These are phyloP conservation scores for Neotropicomus parvogracilis DNA, from an alignment of 1,284 basidiomycete species.

Conservation along the genomic window DNA sequence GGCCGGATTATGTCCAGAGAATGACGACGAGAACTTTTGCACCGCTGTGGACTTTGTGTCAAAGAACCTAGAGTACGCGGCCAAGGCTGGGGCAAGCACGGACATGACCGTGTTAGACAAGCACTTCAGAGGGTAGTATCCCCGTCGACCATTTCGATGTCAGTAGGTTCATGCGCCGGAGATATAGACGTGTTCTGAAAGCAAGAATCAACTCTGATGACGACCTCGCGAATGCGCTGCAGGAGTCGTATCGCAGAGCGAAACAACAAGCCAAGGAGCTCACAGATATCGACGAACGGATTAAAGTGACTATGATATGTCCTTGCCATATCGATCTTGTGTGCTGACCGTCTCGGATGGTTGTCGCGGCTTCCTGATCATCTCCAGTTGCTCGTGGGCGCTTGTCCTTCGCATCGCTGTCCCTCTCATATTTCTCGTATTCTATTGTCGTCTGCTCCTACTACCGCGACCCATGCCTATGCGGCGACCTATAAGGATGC, in stretches of 20 bases:
- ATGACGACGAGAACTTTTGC: slow-evolving; percentile 47
- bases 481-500: slow-evolving; percentile 51
- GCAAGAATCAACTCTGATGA: slow-evolving; percentile 66
- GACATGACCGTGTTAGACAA: slow-evolving; percentile 55
- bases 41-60: slow-evolving; percentile 50
- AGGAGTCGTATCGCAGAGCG: slow-evolving; percentile 46
- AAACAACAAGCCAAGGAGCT: slow-evolving; percentile 46
- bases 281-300: slow-evolving; percentile 60
- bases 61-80: slow-evolving; percentile 47
- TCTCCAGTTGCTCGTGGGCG: slow-evolving; percentile 64
- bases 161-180: slow-evolving; percentile 13
- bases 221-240: slow-evolving; percentile 54
- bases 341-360: slow-evolving; percentile 35
- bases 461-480: slow-evolving; percentile 42
- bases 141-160: slow-evolving; percentile 2
- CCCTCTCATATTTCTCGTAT: slow-evolving; percentile 35
- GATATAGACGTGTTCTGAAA: slow-evolving; percentile 55
- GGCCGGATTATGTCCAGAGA: slow-evolving; percentile 34
- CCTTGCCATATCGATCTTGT: neutral
- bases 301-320: slow-evolving; percentile 43
- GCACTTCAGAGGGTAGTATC: slow-evolving; percentile 54
- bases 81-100: slow-evolving; percentile 51
- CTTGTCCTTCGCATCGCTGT: neutral
- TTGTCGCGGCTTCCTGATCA: slow-evolving; percentile 60
- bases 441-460: slow-evolving; percentile 52